A percentile compares a stretch with the other conserved stretches of the same genome.
phyloP scores from a whole-genome alignment of 2,329 filamentous ascomycete genomes.

The Talaromyces piceae region DNA sequence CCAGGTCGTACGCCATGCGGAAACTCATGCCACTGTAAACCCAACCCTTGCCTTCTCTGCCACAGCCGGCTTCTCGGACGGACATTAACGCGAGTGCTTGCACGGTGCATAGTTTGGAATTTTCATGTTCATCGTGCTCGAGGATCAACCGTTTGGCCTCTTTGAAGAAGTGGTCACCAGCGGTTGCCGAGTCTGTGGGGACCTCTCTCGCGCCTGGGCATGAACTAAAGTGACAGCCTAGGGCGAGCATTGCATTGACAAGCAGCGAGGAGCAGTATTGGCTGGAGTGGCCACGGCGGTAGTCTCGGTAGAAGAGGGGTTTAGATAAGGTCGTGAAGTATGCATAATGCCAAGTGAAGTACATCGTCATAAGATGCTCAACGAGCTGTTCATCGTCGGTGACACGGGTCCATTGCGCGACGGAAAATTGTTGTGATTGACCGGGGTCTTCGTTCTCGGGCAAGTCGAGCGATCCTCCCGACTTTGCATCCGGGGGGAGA shows the following conservation, averaged over 20 bases:
- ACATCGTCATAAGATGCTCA: slow-evolving; percentile 88
- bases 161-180: slow-evolving; percentile 91
- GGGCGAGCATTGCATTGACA: slow-evolving; percentile 86
- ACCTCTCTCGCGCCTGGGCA: slow-evolving; percentile 63
- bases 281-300: slow-evolving; percentile 60
- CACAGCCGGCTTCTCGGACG: slow-evolving; percentile 89
- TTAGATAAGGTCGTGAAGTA: slow-evolving; percentile 91
- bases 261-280: slow-evolving; percentile 82
- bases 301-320: slow-evolving; percentile 78
- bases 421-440: slow-evolving; percentile 60
- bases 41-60: slow-evolving; percentile 91
- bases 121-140: slow-evolving; percentile 89
- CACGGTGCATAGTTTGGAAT: slow-evolving; percentile 78
- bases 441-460: slow-evolving; percentile 33
- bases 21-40: slow-evolving; percentile 98
- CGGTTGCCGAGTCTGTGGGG: slow-evolving; percentile 69
- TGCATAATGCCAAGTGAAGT: slow-evolving; percentile 96
- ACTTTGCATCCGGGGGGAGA: slow-evolving; percentile 43
- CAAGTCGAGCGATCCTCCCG: slow-evolving; percentile 31
- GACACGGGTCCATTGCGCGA: slow-evolving; percentile 81
- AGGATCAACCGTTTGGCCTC: slow-evolving; percentile 86
- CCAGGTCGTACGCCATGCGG: slow-evolving; percentile 91
- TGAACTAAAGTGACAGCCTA: slow-evolving; percentile 89
- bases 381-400: slow-evolving; percentile 73
- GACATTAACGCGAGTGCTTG: slow-evolving; percentile 95